Evolutionary conservation across 768 basidiomycete genomes (phyloP).

Genomic region (Pisolithus tinctorius): DNA sequence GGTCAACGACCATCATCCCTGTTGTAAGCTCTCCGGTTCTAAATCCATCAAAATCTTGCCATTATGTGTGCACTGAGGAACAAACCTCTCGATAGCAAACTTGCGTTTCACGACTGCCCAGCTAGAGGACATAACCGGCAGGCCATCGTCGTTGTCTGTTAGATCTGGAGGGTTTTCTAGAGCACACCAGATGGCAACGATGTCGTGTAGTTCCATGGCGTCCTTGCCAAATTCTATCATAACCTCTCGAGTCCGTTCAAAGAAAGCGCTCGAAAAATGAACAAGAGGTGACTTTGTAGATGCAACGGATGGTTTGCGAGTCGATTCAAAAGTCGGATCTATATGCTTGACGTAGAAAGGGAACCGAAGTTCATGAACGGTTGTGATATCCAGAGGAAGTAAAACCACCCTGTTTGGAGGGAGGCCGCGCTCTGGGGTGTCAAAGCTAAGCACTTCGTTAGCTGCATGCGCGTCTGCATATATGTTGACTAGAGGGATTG

Average conservation of each 20-base stretch:
- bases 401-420: slow-evolving; percentile 64
- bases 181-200: slow-evolving; percentile 85
- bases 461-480: slow-evolving; percentile 87
- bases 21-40: slow-evolving; percentile 76
- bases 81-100: slow-evolving; percentile 68
- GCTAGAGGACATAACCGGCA: slow-evolving; percentile 32
- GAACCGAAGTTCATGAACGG: slow-evolving; percentile 73
- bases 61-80: neutral
- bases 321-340: slow-evolving; percentile 53
- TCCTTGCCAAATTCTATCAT: slow-evolving; percentile 81
- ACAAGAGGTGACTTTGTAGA: slow-evolving; percentile 50
- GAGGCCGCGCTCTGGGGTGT: slow-evolving; percentile 33
- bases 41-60: neutral
- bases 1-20: slow-evolving; percentile 84
- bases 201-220: slow-evolving; percentile 86
- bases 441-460: slow-evolving; percentile 51
- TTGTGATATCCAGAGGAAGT: slow-evolving; percentile 78
- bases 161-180: slow-evolving; percentile 57
- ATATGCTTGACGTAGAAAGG: slow-evolving; percentile 48
- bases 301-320: slow-evolving; percentile 39
- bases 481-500: slow-evolving; percentile 58
- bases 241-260: slow-evolving; percentile 66
- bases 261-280: slow-evolving; percentile 77
- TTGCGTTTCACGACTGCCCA: slow-evolving; percentile 51
- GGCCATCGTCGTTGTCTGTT: slow-evolving; percentile 16